phyloP scores from a whole-genome alignment of 1,139 yeast genomes.

The Geotrichum macrosporum region DNA sequence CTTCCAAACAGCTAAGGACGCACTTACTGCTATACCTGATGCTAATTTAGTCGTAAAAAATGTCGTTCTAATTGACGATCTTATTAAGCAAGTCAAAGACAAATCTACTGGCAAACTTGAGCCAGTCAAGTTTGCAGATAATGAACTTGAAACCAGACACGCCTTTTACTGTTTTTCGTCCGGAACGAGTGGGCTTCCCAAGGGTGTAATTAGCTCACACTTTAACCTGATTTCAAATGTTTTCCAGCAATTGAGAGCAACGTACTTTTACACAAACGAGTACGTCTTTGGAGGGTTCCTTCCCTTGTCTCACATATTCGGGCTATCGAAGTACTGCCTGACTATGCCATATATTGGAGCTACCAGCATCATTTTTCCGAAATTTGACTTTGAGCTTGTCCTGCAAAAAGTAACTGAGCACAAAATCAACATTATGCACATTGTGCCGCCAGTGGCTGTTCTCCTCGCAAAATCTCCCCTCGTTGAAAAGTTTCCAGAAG shows the following conservation, averaged over 20 bases:
- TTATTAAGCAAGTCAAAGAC: slow-evolving; percentile 9
- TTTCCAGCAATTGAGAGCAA: slow-evolving; percentile 20
- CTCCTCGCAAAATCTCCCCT: slow-evolving; percentile 39
- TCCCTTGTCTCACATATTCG: slow-evolving; percentile 39
- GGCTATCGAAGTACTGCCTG: slow-evolving; percentile 32
- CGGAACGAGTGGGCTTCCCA: slow-evolving; percentile 56
- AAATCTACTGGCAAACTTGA: slow-evolving; percentile 3
- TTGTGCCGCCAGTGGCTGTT: slow-evolving; percentile 39
- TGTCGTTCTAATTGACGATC: slow-evolving; percentile 9
- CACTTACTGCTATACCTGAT: slow-evolving; percentile 22
- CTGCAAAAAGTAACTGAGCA: slow-evolving; percentile 29
- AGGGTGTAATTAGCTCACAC: slow-evolving; percentile 59
- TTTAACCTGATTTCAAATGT: slow-evolving; percentile 29
- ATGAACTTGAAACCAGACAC: slow-evolving; percentile 9
- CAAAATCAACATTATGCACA: slow-evolving; percentile 28
- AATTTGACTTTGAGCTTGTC: slow-evolving; percentile 33
- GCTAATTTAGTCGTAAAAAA: slow-evolving; percentile 2
- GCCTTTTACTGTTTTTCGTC: slow-evolving; percentile 48
- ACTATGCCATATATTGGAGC: slow-evolving; percentile 26
- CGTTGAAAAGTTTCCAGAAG: slow-evolving; percentile 32
- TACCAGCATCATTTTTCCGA: slow-evolving; percentile 31
- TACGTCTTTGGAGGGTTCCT: slow-evolving; percentile 26
- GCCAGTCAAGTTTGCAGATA: slow-evolving; percentile 13
- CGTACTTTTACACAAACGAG: slow-evolving; percentile 9
- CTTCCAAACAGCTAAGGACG: slow-evolving; percentile 30